phyloP scores from a whole-genome alignment of 345 rosid genomes.

The Clarkia xantiana region DNA sequence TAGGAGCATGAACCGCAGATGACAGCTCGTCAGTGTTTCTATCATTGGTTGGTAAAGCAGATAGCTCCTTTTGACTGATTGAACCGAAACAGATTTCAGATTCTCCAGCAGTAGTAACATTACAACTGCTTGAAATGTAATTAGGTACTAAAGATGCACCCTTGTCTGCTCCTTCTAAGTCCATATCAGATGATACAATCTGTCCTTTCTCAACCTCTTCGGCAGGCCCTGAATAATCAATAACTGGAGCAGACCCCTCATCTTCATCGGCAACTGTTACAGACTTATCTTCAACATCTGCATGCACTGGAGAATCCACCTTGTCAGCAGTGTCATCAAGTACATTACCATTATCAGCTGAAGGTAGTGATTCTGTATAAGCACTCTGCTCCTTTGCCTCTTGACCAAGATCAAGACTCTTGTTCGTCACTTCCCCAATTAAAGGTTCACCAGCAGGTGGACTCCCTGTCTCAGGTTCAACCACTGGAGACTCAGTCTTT shows the following conservation, averaged over 20 bases:
- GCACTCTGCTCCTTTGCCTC: constrained; percentile 13
- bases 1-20: constrained; percentile 1
- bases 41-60: constrained; percentile 7
- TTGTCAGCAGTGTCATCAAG: constrained; percentile 11
- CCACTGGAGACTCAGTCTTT: too few relatives aligned
- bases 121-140: constrained; percentile 7
- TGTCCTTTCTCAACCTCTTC: constrained; percentile 4
- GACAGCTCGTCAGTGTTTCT: constrained; percentile 4
- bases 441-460: constrained; percentile 15
- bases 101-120: constrained; percentile 4
- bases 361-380: constrained; percentile 15
- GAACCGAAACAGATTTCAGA: constrained; percentile 7
- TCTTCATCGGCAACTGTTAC: constrained; percentile 8
- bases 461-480: neutral
- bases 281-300: constrained; percentile 7
- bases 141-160: constrained; percentile 13
- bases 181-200: constrained; percentile 6
- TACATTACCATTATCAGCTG: constrained; percentile 10
- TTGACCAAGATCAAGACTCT: constrained; percentile 17
- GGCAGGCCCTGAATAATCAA: constrained; percentile 5
- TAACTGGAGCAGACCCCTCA: constrained; percentile 3
- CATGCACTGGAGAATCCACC: constrained; percentile 5
- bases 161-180: constrained; percentile 9
- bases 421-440: constrained; percentile 13
- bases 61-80: constrained; percentile 8